Percentiles rank a stretch among this genome's conserved stretches.
phyloP scores from a whole-genome alignment of 78 protist species.

The Dictyostelium brefeldianum region DNA sequence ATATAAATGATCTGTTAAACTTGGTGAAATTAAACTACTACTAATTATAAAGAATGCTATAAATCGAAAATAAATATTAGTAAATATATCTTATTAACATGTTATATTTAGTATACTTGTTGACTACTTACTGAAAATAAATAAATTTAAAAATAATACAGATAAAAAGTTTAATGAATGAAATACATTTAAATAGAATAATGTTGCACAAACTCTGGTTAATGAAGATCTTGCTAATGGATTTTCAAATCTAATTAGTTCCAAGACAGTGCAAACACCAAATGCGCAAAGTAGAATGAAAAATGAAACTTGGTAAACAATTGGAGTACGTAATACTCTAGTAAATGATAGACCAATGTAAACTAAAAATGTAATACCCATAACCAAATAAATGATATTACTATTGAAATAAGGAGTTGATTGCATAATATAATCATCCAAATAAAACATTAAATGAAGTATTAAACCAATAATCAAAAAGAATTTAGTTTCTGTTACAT shows the following conservation, averaged over 20 bases:
- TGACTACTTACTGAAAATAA: constrained; percentile 61
- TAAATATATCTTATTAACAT: neutral
- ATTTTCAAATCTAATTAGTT: constrained; percentile 51
- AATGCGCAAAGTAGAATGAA: constrained; percentile 24
- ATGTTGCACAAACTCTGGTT: constrained; percentile 45
- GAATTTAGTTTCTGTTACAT: constrained; percentile 55
- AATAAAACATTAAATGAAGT: constrained; percentile 28
- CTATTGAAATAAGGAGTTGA: constrained; percentile 11
- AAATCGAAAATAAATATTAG: neutral
- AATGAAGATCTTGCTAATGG: constrained; percentile 72
- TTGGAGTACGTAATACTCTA: neutral
- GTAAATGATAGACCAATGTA: constrained; percentile 40
- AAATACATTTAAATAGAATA: constrained; percentile 66
- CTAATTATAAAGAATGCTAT: constrained; percentile 55
- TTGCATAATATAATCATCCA: constrained; percentile 50
- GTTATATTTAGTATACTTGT: too few species aligned
- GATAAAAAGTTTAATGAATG: constrained; percentile 41
- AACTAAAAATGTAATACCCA: constrained; percentile 41
- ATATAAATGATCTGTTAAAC: constrained; percentile 40
- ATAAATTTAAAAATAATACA: constrained; percentile 39
- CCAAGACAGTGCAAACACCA: constrained; percentile 55
- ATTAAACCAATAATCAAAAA: constrained; percentile 52
- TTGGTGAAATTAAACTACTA: constrained; percentile 26
- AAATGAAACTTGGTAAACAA: constrained; percentile 24
- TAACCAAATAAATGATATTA: neutral